Evolutionary conservation across 768 basidiomycete species (phyloP).

Genomic region (Tephrocybe sp.): DNA sequence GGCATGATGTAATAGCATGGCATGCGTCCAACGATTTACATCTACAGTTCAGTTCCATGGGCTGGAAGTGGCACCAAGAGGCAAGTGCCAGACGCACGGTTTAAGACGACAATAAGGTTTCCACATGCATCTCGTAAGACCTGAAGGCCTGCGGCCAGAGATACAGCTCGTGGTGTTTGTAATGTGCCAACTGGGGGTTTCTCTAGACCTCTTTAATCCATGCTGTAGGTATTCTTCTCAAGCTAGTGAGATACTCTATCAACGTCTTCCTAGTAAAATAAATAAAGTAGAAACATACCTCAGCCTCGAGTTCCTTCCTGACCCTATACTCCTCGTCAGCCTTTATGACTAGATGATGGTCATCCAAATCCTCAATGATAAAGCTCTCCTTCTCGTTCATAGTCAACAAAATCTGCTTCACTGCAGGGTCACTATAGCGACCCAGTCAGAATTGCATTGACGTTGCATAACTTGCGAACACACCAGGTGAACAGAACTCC

Average conservation of each 20-base stretch:
- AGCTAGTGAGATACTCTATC: slow-evolving; percentile 47
- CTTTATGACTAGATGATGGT: slow-evolving; percentile 79
- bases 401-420: slow-evolving; percentile 81
- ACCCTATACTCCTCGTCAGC: slow-evolving; percentile 78
- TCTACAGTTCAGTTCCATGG: too few relatives aligned
- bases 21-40: too few relatives aligned
- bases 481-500: slow-evolving; percentile 71
- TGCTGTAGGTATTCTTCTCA: slow-evolving; percentile 84
- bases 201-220: slow-evolving; percentile 33
- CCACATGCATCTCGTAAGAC: too few relatives aligned
- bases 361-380: slow-evolving; percentile 86
- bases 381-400: slow-evolving; percentile 82
- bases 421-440: slow-evolving; percentile 70
- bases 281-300: slow-evolving; percentile 45
- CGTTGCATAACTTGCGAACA: slow-evolving; percentile 14
- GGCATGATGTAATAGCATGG: too few relatives aligned
- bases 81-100: too few relatives aligned
- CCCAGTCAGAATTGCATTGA: neutral
- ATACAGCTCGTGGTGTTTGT: too few relatives aligned
- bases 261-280: slow-evolving; percentile 2
- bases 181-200: too few relatives aligned
- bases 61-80: too few relatives aligned
- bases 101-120: too few relatives aligned
- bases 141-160: too few relatives aligned
- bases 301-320: slow-evolving; percentile 65